phyloP scores from a whole-genome alignment of 148 eudicot genomes.

The Vaccinium vitisidaea region DNA sequence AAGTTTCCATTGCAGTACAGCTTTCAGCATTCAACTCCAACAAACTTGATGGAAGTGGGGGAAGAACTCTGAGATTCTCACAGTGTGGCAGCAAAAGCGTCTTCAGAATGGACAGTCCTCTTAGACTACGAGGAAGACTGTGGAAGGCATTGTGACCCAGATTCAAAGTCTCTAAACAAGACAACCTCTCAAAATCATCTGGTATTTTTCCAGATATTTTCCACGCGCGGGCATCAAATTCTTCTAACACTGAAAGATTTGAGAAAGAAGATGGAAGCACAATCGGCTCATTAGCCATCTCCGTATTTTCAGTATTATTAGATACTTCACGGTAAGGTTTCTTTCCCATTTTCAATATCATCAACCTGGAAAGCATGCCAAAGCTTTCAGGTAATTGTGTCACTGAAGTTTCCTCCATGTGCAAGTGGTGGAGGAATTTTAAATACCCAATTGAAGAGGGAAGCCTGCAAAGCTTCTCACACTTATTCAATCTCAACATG shows the following conservation, averaged over 20 bases:
- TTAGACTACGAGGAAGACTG: slow-evolving; percentile 49
- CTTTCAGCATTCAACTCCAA: slow-evolving; percentile 49
- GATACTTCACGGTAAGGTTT: slow-evolving; percentile 16
- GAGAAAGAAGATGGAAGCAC: slow-evolving; percentile 51
- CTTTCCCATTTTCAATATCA: slow-evolving; percentile 43
- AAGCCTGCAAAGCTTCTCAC: slow-evolving; percentile 31
- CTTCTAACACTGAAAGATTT: slow-evolving; percentile 37
- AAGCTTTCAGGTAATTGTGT: slow-evolving; percentile 48
- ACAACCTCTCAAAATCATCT: slow-evolving; percentile 44
- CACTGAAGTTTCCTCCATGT: slow-evolving; percentile 44
- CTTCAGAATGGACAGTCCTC: slow-evolving; percentile 38
- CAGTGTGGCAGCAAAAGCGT: slow-evolving; percentile 45
- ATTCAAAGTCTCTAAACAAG: slow-evolving; percentile 40
- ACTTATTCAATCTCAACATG: slow-evolving; percentile 35
- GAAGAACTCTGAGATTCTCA: slow-evolving; percentile 41
- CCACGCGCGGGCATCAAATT: slow-evolving; percentile 51
- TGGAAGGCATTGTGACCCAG: slow-evolving; percentile 49
- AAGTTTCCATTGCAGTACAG: slow-evolving; percentile 40
- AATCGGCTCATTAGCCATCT: neutral
- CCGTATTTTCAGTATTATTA: slow-evolving; percentile 14
- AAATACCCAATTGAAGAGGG: slow-evolving; percentile 43
- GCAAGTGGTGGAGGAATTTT: slow-evolving; percentile 38
- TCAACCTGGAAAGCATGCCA: slow-evolving; percentile 46
- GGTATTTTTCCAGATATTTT: slow-evolving; percentile 43
- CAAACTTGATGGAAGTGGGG: slow-evolving; percentile 58